These are phyloP conservation scores for Hypoxylon sp. DNA, from an alignment of 2,329 filamentous ascomycete species.

Conservation along the genomic window DNA sequence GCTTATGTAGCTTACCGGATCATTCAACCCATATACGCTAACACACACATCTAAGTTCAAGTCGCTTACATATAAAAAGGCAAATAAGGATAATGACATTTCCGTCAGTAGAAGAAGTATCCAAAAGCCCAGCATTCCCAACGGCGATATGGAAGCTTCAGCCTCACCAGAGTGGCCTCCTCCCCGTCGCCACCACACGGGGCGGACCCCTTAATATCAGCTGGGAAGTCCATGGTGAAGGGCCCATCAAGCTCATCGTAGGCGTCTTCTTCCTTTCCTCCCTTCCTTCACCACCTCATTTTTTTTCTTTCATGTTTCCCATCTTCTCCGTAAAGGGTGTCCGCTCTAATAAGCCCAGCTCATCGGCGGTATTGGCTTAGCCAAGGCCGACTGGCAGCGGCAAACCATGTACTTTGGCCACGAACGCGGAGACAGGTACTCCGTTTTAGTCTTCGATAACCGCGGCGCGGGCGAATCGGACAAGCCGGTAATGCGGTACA, in stretches of 20 bases:
- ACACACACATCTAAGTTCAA: background rate
- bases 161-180: slow-evolving; percentile 72
- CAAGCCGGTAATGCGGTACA: slow-evolving; percentile 82
- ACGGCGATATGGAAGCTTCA: slow-evolving; percentile 78
- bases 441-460: slow-evolving; percentile 84
- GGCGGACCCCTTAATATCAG: slow-evolving; percentile 82
- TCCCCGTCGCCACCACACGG: slow-evolving; percentile 75
- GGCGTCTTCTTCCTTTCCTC: slow-evolving; percentile 50
- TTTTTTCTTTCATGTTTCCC: background rate
- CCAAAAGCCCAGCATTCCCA: slow-evolving; percentile 74
- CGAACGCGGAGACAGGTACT: slow-evolving; percentile 75
- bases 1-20: background rate
- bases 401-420: slow-evolving; percentile 89
- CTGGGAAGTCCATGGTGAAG: slow-evolving; percentile 85
- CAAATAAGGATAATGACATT: slow-evolving; percentile 32
- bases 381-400: slow-evolving; percentile 80
- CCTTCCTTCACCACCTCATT: background rate
- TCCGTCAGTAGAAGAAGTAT: slow-evolving; percentile 49
- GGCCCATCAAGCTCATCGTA: slow-evolving; percentile 80
- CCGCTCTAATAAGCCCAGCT: slow-evolving; percentile 66
- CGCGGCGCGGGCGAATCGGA: slow-evolving; percentile 85
- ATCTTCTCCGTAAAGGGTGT: background rate
- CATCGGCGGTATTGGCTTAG: slow-evolving; percentile 83
- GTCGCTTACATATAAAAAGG: background rate
- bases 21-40: background rate